Evolutionary conservation across 495 filamentous ascomycete genomes (phyloP).

Genomic region (Cladorrhinum samala): DNA sequence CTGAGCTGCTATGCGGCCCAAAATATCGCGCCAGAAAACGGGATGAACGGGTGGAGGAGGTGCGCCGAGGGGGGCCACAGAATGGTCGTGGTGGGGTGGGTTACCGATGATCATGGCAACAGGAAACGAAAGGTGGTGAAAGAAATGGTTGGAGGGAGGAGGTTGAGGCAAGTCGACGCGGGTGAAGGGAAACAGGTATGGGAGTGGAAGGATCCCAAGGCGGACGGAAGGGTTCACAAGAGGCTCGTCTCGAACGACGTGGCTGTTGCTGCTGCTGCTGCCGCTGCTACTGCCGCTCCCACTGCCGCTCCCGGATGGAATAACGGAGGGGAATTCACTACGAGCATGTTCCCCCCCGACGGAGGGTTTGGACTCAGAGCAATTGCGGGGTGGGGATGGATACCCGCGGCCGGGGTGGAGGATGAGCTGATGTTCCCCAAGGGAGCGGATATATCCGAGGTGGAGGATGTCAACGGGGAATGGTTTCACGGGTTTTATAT

Average conservation of each 20-base stretch:
- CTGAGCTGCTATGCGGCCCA: constrained; percentile 63
- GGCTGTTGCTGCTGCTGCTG: constrained; percentile 20
- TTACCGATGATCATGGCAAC: constrained; percentile 49
- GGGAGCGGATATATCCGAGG: constrained; percentile 73
- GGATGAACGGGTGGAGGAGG: constrained; percentile 70
- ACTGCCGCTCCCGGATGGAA: background rate
- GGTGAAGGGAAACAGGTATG: constrained; percentile 31
- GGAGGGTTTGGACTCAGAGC: constrained; percentile 59
- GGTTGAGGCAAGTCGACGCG: constrained; percentile 42
- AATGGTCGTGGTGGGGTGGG: constrained; percentile 73
- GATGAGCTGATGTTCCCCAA: constrained; percentile 81
- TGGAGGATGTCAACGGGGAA: constrained; percentile 76
- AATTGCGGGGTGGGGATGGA: constrained; percentile 67
- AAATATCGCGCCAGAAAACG: constrained; percentile 65
- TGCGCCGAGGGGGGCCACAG: constrained; percentile 75
- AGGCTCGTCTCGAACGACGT: constrained; percentile 28
- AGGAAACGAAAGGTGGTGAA: constrained; percentile 45
- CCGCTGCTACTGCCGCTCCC: background rate
- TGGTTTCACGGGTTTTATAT: constrained; percentile 81
- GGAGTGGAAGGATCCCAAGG: constrained; percentile 20
- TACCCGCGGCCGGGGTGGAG: constrained; percentile 49
- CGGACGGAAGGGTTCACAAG: constrained; percentile 19
- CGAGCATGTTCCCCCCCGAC: constrained; percentile 56
- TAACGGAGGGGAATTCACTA: background rate
- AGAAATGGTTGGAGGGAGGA: constrained; percentile 68